Base-by-base conservation (phyloP, 1,284 basidiomycete species). In the Ceratobasidium sp. region DNA sequence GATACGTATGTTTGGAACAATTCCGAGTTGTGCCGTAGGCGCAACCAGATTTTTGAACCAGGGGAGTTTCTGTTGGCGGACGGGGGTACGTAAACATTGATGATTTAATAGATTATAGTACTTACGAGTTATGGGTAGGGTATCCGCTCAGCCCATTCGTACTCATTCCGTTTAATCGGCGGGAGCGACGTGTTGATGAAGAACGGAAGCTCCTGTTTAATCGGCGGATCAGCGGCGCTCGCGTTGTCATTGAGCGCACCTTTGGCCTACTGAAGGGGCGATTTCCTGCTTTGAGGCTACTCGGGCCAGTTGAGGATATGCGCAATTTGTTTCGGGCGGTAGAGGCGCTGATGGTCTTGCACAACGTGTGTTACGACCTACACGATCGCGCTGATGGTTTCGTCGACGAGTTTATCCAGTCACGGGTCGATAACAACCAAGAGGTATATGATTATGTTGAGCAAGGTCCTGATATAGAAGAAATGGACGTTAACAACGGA, bases 41-140 rank as follows among this genome's bases (percentile, higher is more conserved):
- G 53, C 11, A n/a, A 48, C 22, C 22, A 7, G 11, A 22, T 56
- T 2, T 69, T 69, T 11, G 37, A 19, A 16, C 34, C 37, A 1
- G 66, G 66, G n/a, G 39, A 69, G 29, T 69, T 58, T 58, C 53
- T 69, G 9, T 53, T 69, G 1, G 66, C 53, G 7, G 53, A 69
- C 19, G 53, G 66, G 46, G 66, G 66, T 69, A 48, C 27, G 63
- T 29, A 51, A 34, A 43, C 53, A 49, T 49, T 49, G 8, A 22
- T 22, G 19, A 16, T 8, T 31, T 46, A 24, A 19, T 29, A 29
- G n/a, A 31, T 11, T 31, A 22, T 9, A 34, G 22, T 24, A 68
- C 66, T 69, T 31, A 69, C 53, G 4, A 22, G 19, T 0, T 53
- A 22, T 7, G 19, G 39, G 1, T 41, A 69, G 66, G 66, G 0